Base-by-base conservation (phyloP, 495 filamentous ascomycete species). In the Trichoderma orchidacearum region DNA sequence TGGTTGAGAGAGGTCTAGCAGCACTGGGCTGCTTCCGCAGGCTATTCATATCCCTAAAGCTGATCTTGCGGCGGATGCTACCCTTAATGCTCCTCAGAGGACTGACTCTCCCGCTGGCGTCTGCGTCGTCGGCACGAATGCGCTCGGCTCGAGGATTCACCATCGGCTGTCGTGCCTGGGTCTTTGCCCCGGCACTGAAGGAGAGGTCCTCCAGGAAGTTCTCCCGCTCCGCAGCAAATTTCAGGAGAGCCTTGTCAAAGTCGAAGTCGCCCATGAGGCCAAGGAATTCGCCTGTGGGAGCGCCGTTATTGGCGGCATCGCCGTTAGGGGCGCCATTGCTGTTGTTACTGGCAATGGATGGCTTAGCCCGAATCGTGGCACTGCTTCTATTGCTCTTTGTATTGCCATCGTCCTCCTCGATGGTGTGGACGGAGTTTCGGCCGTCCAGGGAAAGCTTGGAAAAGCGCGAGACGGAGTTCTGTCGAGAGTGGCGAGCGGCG, bases 181-280 rank as follows among this genome's bases (percentile, higher is more conserved):
- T 74, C 21, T 89, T 84, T 8, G 87, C 87, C 45, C 92, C 93
- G 21, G 92, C 90, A 62, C 81, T 91, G 67, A 95, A 85, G 64
- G 85, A 89, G 59, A 96, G 76, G 68, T 98, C 93, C 55, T 94
- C 89, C 62, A 98, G 66, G 66, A 98, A 97, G 59, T 85, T 85
- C 61, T 98, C 93, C 60, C 93, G 77, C 70, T 96, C 93, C 51
- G 86, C 86, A 36, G 93, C 89, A 70, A 98, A 98, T 68, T 96
- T 97, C 55, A 88, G 68, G 59, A 98, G 75, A 15, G 93, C 93
- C 63, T 85, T 78, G 62, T 96, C 92, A 63, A 98, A 98, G 69
- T 96, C 91, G 64, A 86, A 87, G 67, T 94, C 85, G 54, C 21
- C 41, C 62, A 63, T 48, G 15, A 48, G 41, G 8, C 41, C 18